phyloP scores from a whole-genome alignment of 1,284 basidiomycete genomes.

The Leccinum subatratum region DNA sequence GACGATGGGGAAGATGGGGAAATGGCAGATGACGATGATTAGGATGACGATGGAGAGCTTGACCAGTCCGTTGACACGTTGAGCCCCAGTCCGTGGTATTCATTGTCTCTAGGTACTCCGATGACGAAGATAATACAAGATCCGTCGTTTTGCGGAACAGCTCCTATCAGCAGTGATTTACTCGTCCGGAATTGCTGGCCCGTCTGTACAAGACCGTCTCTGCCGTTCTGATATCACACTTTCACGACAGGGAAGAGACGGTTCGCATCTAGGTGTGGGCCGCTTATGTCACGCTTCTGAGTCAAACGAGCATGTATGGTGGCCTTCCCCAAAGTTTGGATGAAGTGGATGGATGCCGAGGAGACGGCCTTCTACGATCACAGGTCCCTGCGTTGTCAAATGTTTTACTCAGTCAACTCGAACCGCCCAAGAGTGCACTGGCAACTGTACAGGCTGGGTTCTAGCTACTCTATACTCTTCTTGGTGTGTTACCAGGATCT shows the following conservation, averaged over 20 bases:
- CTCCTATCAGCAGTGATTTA: slow-evolving; percentile 80
- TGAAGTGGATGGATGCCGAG: slow-evolving; percentile 63
- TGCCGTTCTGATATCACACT: slow-evolving; percentile 83
- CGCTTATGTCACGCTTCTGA: slow-evolving; percentile 77
- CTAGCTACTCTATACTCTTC: slow-evolving; percentile 69
- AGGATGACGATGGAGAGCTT: slow-evolving; percentile 75
- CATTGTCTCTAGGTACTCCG: slow-evolving; percentile 68
- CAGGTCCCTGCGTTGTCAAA: slow-evolving; percentile 80
- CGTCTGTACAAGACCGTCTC: slow-evolving; percentile 81
- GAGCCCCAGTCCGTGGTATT: background rate
- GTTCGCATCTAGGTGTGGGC: slow-evolving; percentile 95
- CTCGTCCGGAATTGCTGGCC: slow-evolving; percentile 79
- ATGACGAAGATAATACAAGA: slow-evolving; percentile 98
- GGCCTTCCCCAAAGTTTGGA: slow-evolving; percentile 52
- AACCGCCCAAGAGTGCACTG: slow-evolving; percentile 74
- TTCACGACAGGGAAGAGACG: slow-evolving; percentile 92
- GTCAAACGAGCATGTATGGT: slow-evolving; percentile 75
- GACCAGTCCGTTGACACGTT: slow-evolving; percentile 51
- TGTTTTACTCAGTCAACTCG: slow-evolving; percentile 79
- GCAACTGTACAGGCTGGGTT: slow-evolving; percentile 83
- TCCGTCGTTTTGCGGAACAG: slow-evolving; percentile 89
- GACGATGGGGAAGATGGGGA: slow-evolving; percentile 80
- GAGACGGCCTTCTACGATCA: slow-evolving; percentile 69
- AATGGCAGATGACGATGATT: slow-evolving; percentile 71
- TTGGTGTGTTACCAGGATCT: slow-evolving; percentile 79